phyloP scores from a whole-genome alignment of 306 rosid genomes.

The Vigna trinervia region DNA sequence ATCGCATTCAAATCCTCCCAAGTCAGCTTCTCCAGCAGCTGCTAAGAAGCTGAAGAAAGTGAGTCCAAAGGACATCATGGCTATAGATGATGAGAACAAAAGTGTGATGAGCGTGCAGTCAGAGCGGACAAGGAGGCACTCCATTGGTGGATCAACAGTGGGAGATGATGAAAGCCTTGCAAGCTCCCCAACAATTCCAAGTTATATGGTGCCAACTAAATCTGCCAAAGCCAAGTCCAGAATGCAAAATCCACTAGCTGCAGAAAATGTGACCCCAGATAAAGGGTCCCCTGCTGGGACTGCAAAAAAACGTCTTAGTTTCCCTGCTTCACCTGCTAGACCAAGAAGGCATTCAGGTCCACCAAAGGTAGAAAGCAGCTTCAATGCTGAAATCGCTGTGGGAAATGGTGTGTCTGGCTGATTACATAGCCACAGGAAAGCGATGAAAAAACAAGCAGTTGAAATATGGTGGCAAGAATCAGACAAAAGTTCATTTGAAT shows the following conservation, averaged over 20 bases:
- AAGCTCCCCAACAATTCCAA: constrained; percentile 74
- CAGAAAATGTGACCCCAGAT: constrained; percentile 60
- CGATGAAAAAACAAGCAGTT: constrained; percentile 37
- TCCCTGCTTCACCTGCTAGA: constrained; percentile 78
- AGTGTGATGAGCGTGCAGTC: constrained; percentile 74
- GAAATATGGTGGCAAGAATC: constrained; percentile 31
- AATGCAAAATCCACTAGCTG: constrained; percentile 67
- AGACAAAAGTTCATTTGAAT: constrained; percentile 45
- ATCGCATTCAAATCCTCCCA: constrained; percentile 67
- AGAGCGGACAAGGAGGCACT: constrained; percentile 76
- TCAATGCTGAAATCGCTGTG: constrained; percentile 57
- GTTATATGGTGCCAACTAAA: constrained; percentile 90
- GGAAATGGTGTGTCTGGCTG: constrained; percentile 59
- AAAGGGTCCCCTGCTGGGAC: constrained; percentile 60
- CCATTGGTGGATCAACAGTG: constrained; percentile 66
- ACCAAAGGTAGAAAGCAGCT: constrained; percentile 71
- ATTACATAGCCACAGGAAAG: constrained; percentile 33
- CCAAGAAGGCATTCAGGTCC: constrained; percentile 82
- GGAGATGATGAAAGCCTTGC: constrained; percentile 82
- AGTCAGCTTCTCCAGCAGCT: constrained; percentile 54
- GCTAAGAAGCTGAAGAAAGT: constrained; percentile 63
- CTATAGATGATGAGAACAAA: constrained; percentile 69
- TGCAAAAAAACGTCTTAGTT: constrained; percentile 78
- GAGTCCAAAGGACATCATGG: constrained; percentile 65
- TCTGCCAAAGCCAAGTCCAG: constrained; percentile 89